These are phyloP conservation scores for Berkeleyomyces rouxiae DNA, from an alignment of 2,329 filamentous ascomycete species.

Conservation along the genomic window DNA sequence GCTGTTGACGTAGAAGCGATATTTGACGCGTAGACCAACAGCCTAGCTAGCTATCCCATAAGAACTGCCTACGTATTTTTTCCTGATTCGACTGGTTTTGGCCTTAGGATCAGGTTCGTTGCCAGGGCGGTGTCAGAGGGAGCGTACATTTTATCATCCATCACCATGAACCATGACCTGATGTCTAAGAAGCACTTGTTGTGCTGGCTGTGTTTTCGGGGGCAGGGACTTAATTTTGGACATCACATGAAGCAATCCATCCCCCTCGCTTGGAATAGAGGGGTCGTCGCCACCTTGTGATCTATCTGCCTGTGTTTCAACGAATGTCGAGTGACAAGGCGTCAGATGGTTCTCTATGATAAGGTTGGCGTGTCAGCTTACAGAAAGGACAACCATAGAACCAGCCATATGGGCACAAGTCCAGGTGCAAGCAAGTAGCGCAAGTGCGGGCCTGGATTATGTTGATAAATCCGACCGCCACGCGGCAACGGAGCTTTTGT, in stretches of 20 bases:
- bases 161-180: background rate
- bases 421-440: too few species aligned
- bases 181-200: background rate
- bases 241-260: background rate
- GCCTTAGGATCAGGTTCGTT: slow-evolving; percentile 16
- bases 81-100: slow-evolving; percentile 16
- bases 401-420: background rate
- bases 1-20: slow-evolving; percentile 49
- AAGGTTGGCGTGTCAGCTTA: background rate
- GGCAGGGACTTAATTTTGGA: background rate
- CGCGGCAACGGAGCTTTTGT: background rate
- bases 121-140: slow-evolving; percentile 27
- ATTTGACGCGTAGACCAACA: slow-evolving; percentile 20
- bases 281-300: background rate
- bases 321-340: background rate
- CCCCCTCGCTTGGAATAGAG: background rate
- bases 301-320: background rate
- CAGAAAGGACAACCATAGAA: background rate
- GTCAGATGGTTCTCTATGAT: background rate
- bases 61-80: slow-evolving; percentile 39
- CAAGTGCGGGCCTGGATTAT: background rate
- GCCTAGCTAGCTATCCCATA: slow-evolving; percentile 29
- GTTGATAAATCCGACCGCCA: background rate
- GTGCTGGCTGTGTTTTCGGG: background rate
- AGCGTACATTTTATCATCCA: slow-evolving; percentile 21